These are phyloP conservation scores for Acephala macrosclerotiorum DNA, from an alignment of 2,329 filamentous ascomycete species.

Conservation along the genomic window DNA sequence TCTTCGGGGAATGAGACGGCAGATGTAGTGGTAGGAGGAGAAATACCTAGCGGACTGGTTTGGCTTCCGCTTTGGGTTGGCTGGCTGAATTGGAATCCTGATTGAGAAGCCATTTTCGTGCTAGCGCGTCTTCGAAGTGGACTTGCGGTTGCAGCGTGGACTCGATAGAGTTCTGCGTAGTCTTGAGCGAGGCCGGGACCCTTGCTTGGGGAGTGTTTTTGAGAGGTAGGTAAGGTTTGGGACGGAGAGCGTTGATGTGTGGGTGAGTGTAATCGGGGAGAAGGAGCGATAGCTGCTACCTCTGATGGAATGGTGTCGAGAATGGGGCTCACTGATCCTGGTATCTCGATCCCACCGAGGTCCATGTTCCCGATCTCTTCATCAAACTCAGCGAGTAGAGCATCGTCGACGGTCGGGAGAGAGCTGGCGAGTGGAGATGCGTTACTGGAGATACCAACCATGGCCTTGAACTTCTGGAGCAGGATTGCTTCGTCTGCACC, in stretches of 20 bases:
- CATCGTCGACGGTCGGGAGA: slow-evolving; percentile 26
- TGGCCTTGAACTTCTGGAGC: slow-evolving; percentile 56
- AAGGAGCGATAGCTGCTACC: background rate
- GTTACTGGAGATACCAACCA: slow-evolving; percentile 26
- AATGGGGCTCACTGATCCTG: slow-evolving; percentile 2
- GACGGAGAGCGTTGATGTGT: background rate
- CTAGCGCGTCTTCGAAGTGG: slow-evolving; percentile 30
- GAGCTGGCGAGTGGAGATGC: background rate
- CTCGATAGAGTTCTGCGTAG: slow-evolving; percentile 33
- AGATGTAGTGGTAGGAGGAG: slow-evolving; percentile 19
- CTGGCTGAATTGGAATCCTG: slow-evolving; percentile 8
- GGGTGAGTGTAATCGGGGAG: background rate
- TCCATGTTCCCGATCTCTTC: slow-evolving; percentile 31
- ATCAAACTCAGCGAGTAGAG: slow-evolving; percentile 34
- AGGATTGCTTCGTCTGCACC: slow-evolving; percentile 62
- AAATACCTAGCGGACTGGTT: slow-evolving; percentile 11
- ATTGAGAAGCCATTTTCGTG: slow-evolving; percentile 16
- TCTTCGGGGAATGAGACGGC: slow-evolving; percentile 10
- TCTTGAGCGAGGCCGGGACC: slow-evolving; percentile 20
- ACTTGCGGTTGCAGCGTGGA: slow-evolving; percentile 33
- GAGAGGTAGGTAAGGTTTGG: background rate
- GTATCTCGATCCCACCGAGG: slow-evolving; percentile 15
- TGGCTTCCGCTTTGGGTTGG: background rate
- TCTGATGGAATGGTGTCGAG: background rate
- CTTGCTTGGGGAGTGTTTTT: slow-evolving; percentile 6